phyloP scores from a whole-genome alignment of 1,139 yeast species.

The Geotrichum reessii region DNA sequence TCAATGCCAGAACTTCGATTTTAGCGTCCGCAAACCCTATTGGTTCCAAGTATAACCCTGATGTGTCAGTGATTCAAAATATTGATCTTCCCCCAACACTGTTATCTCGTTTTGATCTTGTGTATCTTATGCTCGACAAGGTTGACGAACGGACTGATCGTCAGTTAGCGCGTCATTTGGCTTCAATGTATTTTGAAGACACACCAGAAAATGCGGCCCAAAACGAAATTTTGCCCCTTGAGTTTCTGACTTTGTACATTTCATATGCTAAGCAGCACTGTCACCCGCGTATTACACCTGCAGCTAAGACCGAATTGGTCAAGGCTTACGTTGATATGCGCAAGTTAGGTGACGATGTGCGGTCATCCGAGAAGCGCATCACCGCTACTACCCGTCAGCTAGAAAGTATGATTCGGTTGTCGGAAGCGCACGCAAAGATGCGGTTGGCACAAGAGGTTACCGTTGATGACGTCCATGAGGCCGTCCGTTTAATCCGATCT shows the following conservation, averaged over 20 bases:
- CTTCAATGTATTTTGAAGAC: slow-evolving; percentile 89
- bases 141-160: slow-evolving; percentile 84
- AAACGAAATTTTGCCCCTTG: slow-evolving; percentile 72
- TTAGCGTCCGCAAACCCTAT: slow-evolving; percentile 98
- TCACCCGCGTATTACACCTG: slow-evolving; percentile 71
- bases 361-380: slow-evolving; percentile 81
- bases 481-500: slow-evolving; percentile 82
- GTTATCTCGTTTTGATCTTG: slow-evolving; percentile 89
- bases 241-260: slow-evolving; percentile 78
- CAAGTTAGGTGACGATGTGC: slow-evolving; percentile 83
- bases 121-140: slow-evolving; percentile 83
- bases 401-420: slow-evolving; percentile 88
- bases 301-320: slow-evolving; percentile 83
- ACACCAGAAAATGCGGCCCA: slow-evolving; percentile 65
- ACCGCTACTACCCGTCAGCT: slow-evolving; percentile 97
- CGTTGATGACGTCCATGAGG: slow-evolving; percentile 82
- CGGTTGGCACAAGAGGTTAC: slow-evolving; percentile 67
- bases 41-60: slow-evolving; percentile 89
- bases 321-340: slow-evolving; percentile 90
- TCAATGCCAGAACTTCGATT: slow-evolving; percentile 92
- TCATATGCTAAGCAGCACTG: slow-evolving; percentile 84
- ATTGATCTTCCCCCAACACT: slow-evolving; percentile 96
- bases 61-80: slow-evolving; percentile 86
- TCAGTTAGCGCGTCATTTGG: slow-evolving; percentile 81
- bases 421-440: slow-evolving; percentile 98